Conservation (phyloP, 2,329 filamentous ascomycete genomes). For the Penicillium paneum region DNA sequence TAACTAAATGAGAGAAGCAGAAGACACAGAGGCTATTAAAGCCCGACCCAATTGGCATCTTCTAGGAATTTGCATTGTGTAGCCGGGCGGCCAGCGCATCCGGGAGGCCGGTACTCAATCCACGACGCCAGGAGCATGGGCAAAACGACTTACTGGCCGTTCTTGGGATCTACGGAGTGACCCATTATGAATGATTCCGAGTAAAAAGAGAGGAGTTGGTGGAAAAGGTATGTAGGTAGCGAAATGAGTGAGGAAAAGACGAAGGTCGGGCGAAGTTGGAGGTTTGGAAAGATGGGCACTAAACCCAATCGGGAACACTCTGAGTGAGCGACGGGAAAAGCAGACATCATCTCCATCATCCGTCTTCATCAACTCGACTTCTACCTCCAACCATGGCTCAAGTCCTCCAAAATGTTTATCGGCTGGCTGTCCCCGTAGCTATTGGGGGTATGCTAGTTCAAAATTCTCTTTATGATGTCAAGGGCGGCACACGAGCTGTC, state of each 20-base stretch:
- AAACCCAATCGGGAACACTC: conserved; percentile 31
- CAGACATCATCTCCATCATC: conserved; percentile 35
- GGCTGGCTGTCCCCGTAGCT: conserved; percentile 66
- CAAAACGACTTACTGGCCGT: conserved; percentile 42
- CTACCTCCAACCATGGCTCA: conserved; percentile 43
- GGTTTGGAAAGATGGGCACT: conserved; percentile 27
- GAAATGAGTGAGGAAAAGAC: conserved; percentile 26
- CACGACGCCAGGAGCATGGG: background rate
- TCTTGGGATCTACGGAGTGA: conserved; percentile 42
- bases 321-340: conserved; percentile 31
- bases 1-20: background rate
- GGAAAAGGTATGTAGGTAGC: conserved; percentile 13
- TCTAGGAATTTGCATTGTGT: conserved; percentile 5
- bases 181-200: conserved; percentile 35
- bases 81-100: conserved; percentile 19
- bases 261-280: conserved; percentile 36
- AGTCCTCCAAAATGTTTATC: conserved; percentile 36
- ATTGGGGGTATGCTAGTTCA: conserved; percentile 66
- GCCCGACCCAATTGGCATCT: background rate
- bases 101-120: conserved; percentile 12
- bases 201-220: conserved; percentile 15
- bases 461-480: conserved; percentile 92
- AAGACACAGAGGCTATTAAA: background rate
- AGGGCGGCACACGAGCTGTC: conserved; percentile 88
- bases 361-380: conserved; percentile 13